Conservation (phyloP, 176 grass and related monocot species). For the Saccharum spontaneum region DNA sequence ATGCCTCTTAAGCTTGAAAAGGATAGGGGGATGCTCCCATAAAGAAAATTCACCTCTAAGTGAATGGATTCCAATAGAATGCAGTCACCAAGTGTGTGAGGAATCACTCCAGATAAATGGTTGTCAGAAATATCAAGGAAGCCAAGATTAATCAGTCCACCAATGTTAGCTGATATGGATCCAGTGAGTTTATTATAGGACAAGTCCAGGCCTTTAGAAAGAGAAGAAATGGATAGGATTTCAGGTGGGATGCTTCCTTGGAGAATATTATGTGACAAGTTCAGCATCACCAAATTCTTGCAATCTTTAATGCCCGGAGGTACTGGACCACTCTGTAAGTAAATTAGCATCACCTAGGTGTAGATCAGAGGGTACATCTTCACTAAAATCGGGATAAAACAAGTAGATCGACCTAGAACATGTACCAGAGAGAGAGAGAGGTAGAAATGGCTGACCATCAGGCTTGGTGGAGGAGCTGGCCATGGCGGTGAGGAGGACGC, state of each 20-base stretch:
- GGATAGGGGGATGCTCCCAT: conserved; percentile 17
- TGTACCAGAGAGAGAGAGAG: no score
- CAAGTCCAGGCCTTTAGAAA: conserved; percentile 27
- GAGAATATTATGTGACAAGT: no score
- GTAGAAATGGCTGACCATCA: no score
- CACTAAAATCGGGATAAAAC: no score
- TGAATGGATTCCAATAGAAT: conserved; percentile 22
- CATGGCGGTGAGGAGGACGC: no score
- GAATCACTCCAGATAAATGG: conserved; percentile 37
- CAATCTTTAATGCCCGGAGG: no score
- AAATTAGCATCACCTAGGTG: no score
- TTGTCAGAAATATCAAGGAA: conserved; percentile 30
- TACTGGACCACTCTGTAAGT: no score
- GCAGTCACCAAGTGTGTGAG: conserved; percentile 27
- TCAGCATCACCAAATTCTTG: no score
- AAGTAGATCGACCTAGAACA: no score
- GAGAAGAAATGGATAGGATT: conserved; percentile 26
- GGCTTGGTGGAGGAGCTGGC: no score
- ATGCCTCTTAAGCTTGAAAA: conserved; percentile 7
- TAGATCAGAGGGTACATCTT: no score
- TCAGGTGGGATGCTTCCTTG: conserved; percentile 28
- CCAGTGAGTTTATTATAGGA: conserved; percentile 33
- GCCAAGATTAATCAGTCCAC: conserved; percentile 30
- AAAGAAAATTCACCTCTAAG: conserved; percentile 38
- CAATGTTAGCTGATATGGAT: conserved; percentile 31